phyloP scores from a whole-genome alignment of 2,329 filamentous ascomycete species.

The Lachnellula suecica region DNA sequence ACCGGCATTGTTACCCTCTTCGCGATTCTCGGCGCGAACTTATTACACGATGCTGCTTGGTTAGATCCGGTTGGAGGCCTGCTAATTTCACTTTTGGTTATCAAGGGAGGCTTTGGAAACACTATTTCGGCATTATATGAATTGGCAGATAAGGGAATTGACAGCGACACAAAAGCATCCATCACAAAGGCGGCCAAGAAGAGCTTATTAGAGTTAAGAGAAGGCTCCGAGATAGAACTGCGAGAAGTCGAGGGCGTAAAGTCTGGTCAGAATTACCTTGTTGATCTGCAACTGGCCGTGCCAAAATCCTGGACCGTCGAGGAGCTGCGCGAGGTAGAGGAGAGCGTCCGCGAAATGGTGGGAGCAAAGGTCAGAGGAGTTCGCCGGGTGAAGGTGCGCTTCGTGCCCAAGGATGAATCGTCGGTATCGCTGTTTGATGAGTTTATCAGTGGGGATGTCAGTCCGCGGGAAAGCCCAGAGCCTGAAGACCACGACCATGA shows the following conservation, averaged over 20 bases:
- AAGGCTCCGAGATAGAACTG: constrained; percentile 64
- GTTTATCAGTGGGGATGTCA: constrained; percentile 68
- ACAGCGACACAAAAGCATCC: constrained; percentile 75
- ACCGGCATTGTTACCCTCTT: constrained; percentile 91
- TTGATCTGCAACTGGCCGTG: constrained; percentile 84
- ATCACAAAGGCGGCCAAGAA: constrained; percentile 65
- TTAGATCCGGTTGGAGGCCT: constrained; percentile 92
- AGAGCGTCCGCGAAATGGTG: constrained; percentile 68
- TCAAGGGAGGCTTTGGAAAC: constrained; percentile 86
- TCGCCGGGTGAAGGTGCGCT: constrained; percentile 79
- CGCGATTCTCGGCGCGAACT: constrained; percentile 86
- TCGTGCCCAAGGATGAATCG: constrained; percentile 66
- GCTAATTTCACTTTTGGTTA: constrained; percentile 89
- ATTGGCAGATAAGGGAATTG: constrained; percentile 86
- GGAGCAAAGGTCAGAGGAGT: constrained; percentile 80
- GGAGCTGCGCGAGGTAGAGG: constrained; percentile 69
- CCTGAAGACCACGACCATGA: constrained; percentile 52
- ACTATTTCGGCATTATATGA: constrained; percentile 80
- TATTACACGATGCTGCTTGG: constrained; percentile 84
- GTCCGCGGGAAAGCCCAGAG: constrained; percentile 56
- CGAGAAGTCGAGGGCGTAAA: constrained; percentile 86
- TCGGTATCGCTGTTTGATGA: constrained; percentile 70
- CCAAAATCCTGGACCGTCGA: constrained; percentile 75
- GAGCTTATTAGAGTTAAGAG: constrained; percentile 53
- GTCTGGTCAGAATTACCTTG: constrained; percentile 92